Conservation (phyloP, 2,329 filamentous ascomycete genomes). For the Parafenestella ontariensis region DNA sequence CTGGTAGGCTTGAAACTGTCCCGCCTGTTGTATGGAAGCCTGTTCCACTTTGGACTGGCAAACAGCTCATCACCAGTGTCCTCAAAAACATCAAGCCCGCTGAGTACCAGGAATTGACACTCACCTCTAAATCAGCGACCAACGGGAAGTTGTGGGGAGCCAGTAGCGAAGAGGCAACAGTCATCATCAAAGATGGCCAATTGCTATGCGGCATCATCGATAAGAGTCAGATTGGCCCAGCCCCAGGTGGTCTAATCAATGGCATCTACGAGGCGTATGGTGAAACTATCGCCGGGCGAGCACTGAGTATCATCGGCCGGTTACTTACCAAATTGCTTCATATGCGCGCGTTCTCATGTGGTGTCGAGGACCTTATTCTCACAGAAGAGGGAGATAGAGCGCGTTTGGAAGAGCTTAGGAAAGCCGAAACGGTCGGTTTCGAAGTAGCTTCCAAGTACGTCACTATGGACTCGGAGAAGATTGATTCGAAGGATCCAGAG, state of each 20-base stretch:
- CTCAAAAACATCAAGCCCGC: slow-evolving; percentile 87
- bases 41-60: slow-evolving; percentile 86
- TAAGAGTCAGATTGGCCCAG: slow-evolving; percentile 92
- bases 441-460: slow-evolving; percentile 88
- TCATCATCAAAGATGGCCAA: slow-evolving; percentile 86
- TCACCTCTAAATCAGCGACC: slow-evolving; percentile 80
- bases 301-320: slow-evolving; percentile 87
- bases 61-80: slow-evolving; percentile 92
- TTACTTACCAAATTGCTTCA: slow-evolving; percentile 88
- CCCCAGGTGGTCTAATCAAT: slow-evolving; percentile 85
- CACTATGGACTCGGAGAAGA: slow-evolving; percentile 72
- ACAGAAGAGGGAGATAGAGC: slow-evolving; percentile 78
- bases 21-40: slow-evolving; percentile 85
- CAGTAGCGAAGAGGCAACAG: slow-evolving; percentile 77
- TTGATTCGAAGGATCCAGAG: slow-evolving; percentile 70
- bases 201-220: slow-evolving; percentile 91
- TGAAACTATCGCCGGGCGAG: slow-evolving; percentile 81
- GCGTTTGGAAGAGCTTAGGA: slow-evolving; percentile 71
- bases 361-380: slow-evolving; percentile 92
- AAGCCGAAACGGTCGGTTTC: slow-evolving; percentile 73
- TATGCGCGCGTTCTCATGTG: slow-evolving; percentile 95
- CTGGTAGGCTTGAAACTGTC: slow-evolving; percentile 81
- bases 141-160: slow-evolving; percentile 78
- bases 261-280: slow-evolving; percentile 94
- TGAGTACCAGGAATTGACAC: slow-evolving; percentile 76